A percentile compares a stretch with the other conserved stretches of the same genome.
These are phyloP conservation scores for Coffea canephora DNA, from an alignment of 257 asterid species.

Conservation along the genomic window DNA sequence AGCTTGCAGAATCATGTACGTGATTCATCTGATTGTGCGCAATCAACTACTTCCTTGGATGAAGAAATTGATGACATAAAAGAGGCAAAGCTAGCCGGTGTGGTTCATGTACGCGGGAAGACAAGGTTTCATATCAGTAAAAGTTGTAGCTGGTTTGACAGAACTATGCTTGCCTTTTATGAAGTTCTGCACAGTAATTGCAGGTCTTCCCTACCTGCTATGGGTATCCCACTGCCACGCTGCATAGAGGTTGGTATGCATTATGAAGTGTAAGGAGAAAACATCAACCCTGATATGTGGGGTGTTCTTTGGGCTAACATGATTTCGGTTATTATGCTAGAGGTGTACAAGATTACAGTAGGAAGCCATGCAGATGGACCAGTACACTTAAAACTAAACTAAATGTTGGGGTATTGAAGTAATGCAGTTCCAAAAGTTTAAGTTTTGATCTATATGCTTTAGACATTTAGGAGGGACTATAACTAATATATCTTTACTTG, in stretches of 20 bases:
- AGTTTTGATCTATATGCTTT: not conserved
- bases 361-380: not conserved
- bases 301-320: not conserved
- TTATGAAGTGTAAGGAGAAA: constrained; percentile 28
- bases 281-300: not conserved
- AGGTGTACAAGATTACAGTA: not conserved
- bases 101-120: constrained; percentile 39
- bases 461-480: not conserved
- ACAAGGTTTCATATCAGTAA: constrained; percentile 34
- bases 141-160: constrained; percentile 38
- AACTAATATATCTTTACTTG: not conserved
- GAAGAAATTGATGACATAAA: constrained; percentile 27
- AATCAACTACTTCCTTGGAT: not conserved
- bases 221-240: constrained; percentile 29
- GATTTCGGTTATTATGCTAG: not conserved
- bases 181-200: constrained; percentile 39
- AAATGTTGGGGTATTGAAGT: not conserved
- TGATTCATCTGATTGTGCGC: constrained; percentile 7
- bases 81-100: constrained; percentile 35
- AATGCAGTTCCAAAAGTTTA: not conserved
- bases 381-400: not conserved
- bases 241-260: constrained; percentile 41
- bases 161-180: constrained; percentile 42
- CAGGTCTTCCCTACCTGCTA: constrained; percentile 35
- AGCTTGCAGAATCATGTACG: constrained; percentile 15